Base-by-base conservation (phyloP, 305 asterid species). In the Fraxinus sp. region DNA sequence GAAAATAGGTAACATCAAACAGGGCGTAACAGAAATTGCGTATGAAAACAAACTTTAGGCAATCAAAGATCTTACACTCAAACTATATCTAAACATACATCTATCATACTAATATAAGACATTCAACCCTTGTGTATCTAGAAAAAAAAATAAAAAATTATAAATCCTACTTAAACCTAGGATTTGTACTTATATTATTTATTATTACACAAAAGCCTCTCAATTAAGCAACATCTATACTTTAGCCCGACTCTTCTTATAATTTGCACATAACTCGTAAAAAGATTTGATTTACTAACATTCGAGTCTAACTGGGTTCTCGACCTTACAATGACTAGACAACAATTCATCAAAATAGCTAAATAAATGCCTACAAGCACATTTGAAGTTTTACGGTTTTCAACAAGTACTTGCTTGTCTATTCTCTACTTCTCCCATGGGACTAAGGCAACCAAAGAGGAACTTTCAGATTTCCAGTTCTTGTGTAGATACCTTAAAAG, bases 1-100 rank as follows among this genome's bases (percentile, higher is more conserved):
- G 37, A 33, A 33, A 33, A 33, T 33, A 33, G 37, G 37, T 33
- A 33, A 33, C 37, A 4, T 4, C 37, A 33, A 33, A 33, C 37
- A 33, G 4, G 37, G 37, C 37, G 33, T 30, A 35, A 28, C 8
- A 36, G 76, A 70, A 76, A 37, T 35, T 30, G 83, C 44, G 33
- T 41, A 78, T 57, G 28, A 33, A 28, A 8, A 80, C 76, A 10
- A 46, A 20, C 44, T 44, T 14, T 36, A 68, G 70, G 82, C 77
- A 49, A 78, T 76, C 76, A 85, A 80, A 80, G 18, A 46, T 74
- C 30, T 44, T 52, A 75, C 20, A 30, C 74, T 68, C 9, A 68
- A 68, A 68, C 18, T 68, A 4, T 28, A 68, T 13, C 74, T 68
- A 68, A 22, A 68, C 7, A 16, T 52, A 16, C 7, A 68, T 28